A percentile compares a stretch with the other conserved stretches of the same genome.
These are phyloP conservation scores for Tulasnella sp. DNA, from an alignment of 768 basidiomycete species.

Conservation along the genomic window DNA sequence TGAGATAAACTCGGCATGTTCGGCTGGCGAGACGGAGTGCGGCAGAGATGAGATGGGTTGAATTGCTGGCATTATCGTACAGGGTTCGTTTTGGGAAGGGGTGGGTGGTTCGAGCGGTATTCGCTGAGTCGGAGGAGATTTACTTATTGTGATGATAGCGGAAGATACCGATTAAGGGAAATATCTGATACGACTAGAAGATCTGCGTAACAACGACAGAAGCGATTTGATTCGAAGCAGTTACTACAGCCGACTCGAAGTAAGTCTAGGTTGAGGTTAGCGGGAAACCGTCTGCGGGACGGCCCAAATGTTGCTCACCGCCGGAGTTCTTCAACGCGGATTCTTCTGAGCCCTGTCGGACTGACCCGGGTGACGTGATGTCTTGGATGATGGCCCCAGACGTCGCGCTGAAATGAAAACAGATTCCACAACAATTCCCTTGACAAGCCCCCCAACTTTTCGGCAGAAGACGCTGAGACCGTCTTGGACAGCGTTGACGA, in stretches of 20 bases:
- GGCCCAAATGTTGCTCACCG: background rate
- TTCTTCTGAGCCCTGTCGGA: background rate
- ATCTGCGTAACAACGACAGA: background rate
- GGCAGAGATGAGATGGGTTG: constrained; percentile 51
- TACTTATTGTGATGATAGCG: background rate
- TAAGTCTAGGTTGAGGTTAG: background rate
- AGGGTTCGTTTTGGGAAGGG: background rate
- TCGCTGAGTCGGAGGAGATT: constrained; percentile 20
- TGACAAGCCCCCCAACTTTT: background rate
- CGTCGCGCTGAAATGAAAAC: background rate
- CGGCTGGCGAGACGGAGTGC: constrained; percentile 59
- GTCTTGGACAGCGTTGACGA: background rate
- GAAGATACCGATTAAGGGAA: background rate
- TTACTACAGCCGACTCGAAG: background rate
- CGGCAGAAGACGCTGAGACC: background rate
- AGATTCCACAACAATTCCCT: background rate
- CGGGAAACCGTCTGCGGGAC: background rate
- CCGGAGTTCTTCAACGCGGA: background rate
- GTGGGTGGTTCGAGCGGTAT: background rate
- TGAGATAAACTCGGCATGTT: constrained; percentile 66
- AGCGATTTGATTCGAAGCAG: background rate
- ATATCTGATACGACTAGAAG: background rate
- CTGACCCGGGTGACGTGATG: background rate
- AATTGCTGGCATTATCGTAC: constrained; percentile 36
- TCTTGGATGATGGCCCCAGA: background rate